Base-by-base conservation (phyloP, 805 yeast species). In the Suhomyces sp. region DNA sequence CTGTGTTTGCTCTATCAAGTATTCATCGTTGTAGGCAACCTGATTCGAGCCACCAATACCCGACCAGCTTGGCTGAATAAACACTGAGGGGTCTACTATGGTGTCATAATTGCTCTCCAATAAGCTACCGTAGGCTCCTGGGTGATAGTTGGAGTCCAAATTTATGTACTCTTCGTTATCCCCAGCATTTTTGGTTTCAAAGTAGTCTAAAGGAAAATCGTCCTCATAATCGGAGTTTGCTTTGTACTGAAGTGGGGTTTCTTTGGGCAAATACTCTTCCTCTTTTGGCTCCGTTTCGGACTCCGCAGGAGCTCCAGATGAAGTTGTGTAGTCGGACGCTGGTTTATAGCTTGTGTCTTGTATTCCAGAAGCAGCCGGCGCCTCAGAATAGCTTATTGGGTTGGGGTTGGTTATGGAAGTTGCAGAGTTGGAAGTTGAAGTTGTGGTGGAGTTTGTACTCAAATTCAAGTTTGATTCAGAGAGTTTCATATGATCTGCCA, bases 141-240 rank as follows among this genome's bases (percentile, higher is more conserved):
- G 52, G 40, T 57, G 64, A 50, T 53, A 56, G 53, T 51, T 62
- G 12, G 63, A 54, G 50, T 65, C 70, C 48, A 64, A 59, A 15
- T 67, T 60, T 36, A 64, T 62, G 53, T 60, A 65, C 48, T 60
- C 70, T 29, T 62, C 69, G 50, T 52, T 50, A 26, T 50, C 29
- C 23, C 57, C 64, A 7, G 71, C 69, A 54, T 71, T 66, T 26
- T 70, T 75, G 4, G 72, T 69, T 19, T 84, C 83, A 61, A 86
- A 78, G 63, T 84, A 86, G 59, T 86, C 91, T 51, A 87, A 67
- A 3, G 92, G 91, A 69, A 86, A 86, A 61, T 86, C 91, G 55
- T 85, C 87, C 47, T 82, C 85, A 29, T 76, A 75, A 24, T 71
- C 74, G 3, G 67, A 57, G n/a, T 48, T 40, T 5, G 52, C 46